Evolutionary conservation across 208 protist genomes (phyloP), one percentile per base, ranked within the genome.

Genomic region (Acanthamoeba castellanii): DNA sequence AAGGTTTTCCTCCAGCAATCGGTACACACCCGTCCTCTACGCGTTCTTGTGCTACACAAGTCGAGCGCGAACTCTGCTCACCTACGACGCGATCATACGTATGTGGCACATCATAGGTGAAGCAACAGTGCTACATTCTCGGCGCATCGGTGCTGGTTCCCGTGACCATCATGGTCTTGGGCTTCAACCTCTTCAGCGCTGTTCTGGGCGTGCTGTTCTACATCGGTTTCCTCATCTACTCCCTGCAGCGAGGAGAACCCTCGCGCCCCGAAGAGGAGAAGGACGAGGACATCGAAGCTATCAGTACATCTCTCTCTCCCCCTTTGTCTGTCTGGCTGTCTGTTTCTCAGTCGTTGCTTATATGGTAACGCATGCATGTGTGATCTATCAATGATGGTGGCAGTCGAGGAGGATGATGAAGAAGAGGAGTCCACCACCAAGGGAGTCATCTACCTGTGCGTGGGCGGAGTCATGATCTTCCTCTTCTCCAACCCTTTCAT

Each of bases 401-500:
- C n/a, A 50, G 57, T 55, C 16, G n/a, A 94, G n/a, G 92, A 95
- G 18, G 94, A 96, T 16, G 96, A 97, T 1, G 96, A 96, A 70
- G 85, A 97, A 11, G 94, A 97, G 11, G 85, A 96, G 94, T 94
- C 96, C 20, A 25, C 95, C 5, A 84, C 34, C 16, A 97, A 97
- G 70, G 96, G 96, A 55, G 78, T 96, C n/a, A 14, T 70, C 16
- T 96, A 96, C 84, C 47, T 97, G 30, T 27, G 94, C 5, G n/a
- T 96, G n/a, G 96, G 96, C 70, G 96, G 96, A n/a, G 1, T 89
- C n/a, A 37, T 97, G n/a, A 97, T 97, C 34, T 97, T 95, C 72
- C 68, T 96, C 50, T 97, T 95, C 30, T 95, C 88, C 55, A 95
- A 96, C 32, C 96, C 96, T 25, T 97, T 97, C 70, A 97, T 97